Evolutionary conservation across 805 yeast genomes (phyloP).

Genomic region (Metschnikowia lochheadii): DNA sequence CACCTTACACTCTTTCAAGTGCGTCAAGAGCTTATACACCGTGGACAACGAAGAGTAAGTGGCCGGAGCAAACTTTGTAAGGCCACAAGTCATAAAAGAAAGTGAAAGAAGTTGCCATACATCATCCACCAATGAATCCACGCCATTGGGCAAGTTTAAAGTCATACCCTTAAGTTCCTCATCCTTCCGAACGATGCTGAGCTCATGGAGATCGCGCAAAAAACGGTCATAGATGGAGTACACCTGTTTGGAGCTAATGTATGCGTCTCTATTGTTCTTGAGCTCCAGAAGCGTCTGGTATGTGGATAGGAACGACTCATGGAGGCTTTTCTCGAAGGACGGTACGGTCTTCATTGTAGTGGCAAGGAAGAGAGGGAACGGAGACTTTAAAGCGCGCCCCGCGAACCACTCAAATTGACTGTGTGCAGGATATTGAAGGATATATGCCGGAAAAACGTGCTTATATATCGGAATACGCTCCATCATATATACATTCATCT

Average conservation of each 20-base stretch:
- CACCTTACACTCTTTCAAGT: slow-evolving; percentile 73
- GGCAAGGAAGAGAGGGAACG: neutral
- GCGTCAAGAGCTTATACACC: slow-evolving; percentile 78
- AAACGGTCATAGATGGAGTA: slow-evolving; percentile 55
- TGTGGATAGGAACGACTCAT: slow-evolving; percentile 25
- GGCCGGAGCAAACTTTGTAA: slow-evolving; percentile 87
- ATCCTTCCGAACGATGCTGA: slow-evolving; percentile 51
- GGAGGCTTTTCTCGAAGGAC: slow-evolving; percentile 30
- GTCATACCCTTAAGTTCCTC: slow-evolving; percentile 38
- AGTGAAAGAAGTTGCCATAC: slow-evolving; percentile 83
- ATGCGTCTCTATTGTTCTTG: slow-evolving; percentile 64
- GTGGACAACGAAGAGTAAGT: slow-evolving; percentile 87
- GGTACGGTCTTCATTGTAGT: slow-evolving; percentile 25
- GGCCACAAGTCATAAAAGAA: slow-evolving; percentile 88
- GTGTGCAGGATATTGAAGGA: neutral
- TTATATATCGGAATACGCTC: too few relatives aligned
- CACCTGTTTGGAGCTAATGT: slow-evolving; percentile 66
- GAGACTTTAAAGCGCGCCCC: neutral
- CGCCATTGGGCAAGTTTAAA: slow-evolving; percentile 43
- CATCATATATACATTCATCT: too few relatives aligned
- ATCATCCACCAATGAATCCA: slow-evolving; percentile 79
- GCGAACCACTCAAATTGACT: neutral
- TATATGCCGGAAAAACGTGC: too few relatives aligned
- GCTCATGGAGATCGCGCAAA: slow-evolving; percentile 47
- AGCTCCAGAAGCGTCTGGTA: slow-evolving; percentile 28